These are phyloP conservation scores for Talaromyces amestolkiae DNA, from an alignment of 2,329 filamentous ascomycete species.

Conservation along the genomic window DNA sequence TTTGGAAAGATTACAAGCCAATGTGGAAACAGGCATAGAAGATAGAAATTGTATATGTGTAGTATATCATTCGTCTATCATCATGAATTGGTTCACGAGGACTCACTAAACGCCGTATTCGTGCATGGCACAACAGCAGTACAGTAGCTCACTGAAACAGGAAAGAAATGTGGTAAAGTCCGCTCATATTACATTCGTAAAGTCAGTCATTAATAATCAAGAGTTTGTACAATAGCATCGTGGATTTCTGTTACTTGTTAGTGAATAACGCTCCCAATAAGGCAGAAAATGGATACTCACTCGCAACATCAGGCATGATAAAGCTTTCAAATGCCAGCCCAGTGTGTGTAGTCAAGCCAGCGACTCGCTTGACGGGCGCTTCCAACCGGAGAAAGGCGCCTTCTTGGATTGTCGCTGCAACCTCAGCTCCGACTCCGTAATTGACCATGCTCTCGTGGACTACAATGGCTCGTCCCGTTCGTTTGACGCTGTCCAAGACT, in stretches of 20 bases:
- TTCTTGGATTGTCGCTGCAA: conserved; percentile 84
- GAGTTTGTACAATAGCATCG: conserved; percentile 64
- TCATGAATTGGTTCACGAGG: neutral
- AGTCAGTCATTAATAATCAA: conserved; percentile 57
- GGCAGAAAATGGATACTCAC: conserved; percentile 57
- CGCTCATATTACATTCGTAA: conserved; percentile 3
- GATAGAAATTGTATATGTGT: neutral
- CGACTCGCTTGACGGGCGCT: conserved; percentile 78
- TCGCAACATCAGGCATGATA: conserved; percentile 78
- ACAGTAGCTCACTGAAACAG: neutral
- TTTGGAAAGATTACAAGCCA: too few species aligned
- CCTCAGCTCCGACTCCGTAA: conserved; percentile 81
- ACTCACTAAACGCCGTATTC: neutral
- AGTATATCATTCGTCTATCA: neutral
- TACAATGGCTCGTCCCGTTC: conserved; percentile 81
- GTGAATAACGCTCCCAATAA: neutral
- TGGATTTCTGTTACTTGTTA: conserved; percentile 59
- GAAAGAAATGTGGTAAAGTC: neutral
- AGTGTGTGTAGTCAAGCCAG: conserved; percentile 85
- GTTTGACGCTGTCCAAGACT: conserved; percentile 76
- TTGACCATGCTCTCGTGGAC: conserved; percentile 94
- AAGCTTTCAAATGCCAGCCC: conserved; percentile 77
- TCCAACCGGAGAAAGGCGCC: conserved; percentile 80
- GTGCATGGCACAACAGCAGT: neutral
- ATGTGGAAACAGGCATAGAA: neutral